Evolutionary conservation across 306 rosid species (phyloP).

Genomic region (Corylus heterophylla): DNA sequence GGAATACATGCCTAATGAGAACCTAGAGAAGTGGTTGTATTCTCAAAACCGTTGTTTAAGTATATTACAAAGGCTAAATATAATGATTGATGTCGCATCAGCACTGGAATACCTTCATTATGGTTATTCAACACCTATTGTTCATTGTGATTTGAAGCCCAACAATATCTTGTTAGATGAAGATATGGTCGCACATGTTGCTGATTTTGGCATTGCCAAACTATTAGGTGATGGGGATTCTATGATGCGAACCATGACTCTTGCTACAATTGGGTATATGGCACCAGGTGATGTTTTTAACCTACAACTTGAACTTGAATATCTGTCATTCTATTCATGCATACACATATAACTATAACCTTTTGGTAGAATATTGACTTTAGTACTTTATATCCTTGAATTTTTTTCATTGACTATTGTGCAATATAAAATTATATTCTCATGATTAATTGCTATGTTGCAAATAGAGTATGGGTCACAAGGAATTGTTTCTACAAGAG

Average conservation of each 20-base stretch:
- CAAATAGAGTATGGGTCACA: neutral
- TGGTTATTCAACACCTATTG: constrained; percentile 29
- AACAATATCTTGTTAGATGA: constrained; percentile 29
- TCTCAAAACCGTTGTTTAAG: constrained; percentile 8
- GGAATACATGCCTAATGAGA: constrained; percentile 32
- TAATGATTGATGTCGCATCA: constrained; percentile 36
- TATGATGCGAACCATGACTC: constrained; percentile 16
- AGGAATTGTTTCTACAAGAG: constrained; percentile 14
- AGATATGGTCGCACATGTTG: constrained; percentile 33
- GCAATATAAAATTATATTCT: neutral
- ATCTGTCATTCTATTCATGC: neutral
- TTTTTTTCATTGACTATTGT: neutral
- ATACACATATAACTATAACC: neutral
- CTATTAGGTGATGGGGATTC: constrained; percentile 26
- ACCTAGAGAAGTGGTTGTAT: constrained; percentile 32
- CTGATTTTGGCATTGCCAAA: constrained; percentile 37
- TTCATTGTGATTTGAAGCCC: constrained; percentile 31
- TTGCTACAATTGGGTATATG: constrained; percentile 31
- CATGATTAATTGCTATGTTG: neutral
- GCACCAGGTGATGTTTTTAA: constrained; percentile 25
- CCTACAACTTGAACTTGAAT: neutral
- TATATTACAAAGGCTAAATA: constrained; percentile 26
- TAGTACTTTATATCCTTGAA: neutral
- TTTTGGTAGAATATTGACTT: neutral
- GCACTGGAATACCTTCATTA: constrained; percentile 37